Conservation (phyloP, 1,139 yeast genomes). For the Yamadazyma dushanensis region DNA sequence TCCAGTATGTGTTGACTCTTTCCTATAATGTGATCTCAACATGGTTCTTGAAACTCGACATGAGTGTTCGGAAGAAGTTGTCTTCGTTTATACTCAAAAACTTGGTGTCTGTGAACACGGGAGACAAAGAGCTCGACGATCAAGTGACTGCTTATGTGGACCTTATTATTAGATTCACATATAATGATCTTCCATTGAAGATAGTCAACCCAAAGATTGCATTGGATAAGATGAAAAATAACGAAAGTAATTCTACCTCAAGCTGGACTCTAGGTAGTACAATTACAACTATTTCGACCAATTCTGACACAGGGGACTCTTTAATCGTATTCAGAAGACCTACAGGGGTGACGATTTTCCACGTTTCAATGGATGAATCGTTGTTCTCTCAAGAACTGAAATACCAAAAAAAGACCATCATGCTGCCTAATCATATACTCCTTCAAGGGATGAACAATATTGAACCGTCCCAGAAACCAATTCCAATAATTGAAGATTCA, state of each 20-base stretch:
- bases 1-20: slow-evolving; percentile 60
- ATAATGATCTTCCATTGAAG: slow-evolving; percentile 60
- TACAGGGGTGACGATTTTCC: slow-evolving; percentile 58
- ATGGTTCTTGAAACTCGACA: slow-evolving; percentile 69
- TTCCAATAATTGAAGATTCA: slow-evolving; percentile 47
- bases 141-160: slow-evolving; percentile 68
- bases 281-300: slow-evolving; percentile 58
- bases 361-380: slow-evolving; percentile 41
- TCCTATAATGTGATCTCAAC: slow-evolving; percentile 70
- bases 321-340: slow-evolving; percentile 60
- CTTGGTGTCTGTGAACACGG: slow-evolving; percentile 42
- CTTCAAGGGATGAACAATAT: slow-evolving; percentile 33
- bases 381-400: slow-evolving; percentile 10
- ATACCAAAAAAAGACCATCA: slow-evolving; percentile 9
- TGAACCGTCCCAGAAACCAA: slow-evolving; percentile 26
- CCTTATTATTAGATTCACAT: slow-evolving; percentile 65
- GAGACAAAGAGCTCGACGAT: slow-evolving; percentile 34
- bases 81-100: slow-evolving; percentile 65
- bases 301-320: slow-evolving; percentile 53
- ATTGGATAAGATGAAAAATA: slow-evolving; percentile 14
- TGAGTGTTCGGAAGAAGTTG: slow-evolving; percentile 58
- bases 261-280: slow-evolving; percentile 68
- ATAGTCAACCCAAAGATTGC: slow-evolving; percentile 28
- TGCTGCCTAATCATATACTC: slow-evolving; percentile 30
- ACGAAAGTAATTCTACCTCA: slow-evolving; percentile 26